These are phyloP conservation scores for Umbelopsis sp. DNA, from an alignment of 371 early-diverging fungal genomes.

Conservation along the genomic window DNA sequence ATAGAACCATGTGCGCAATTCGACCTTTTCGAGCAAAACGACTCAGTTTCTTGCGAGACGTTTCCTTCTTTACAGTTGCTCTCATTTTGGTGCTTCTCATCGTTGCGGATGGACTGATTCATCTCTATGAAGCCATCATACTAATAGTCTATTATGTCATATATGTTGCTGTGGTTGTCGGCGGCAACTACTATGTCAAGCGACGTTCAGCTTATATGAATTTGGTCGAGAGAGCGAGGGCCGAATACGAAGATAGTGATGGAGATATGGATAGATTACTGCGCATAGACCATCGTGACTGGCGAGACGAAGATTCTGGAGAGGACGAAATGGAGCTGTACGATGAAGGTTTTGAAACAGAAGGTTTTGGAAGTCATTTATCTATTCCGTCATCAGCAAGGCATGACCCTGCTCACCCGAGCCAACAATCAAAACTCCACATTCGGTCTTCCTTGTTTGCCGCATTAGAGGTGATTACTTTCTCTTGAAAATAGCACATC, in stretches of 20 bases:
- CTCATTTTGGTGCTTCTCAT: constrained; percentile 61
- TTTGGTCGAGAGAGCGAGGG: constrained; percentile 44
- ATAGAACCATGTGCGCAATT: constrained; percentile 71
- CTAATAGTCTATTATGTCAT: constrained; percentile 57
- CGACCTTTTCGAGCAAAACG: constrained; percentile 67
- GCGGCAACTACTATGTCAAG: constrained; percentile 56
- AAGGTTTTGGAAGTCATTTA: constrained; percentile 39
- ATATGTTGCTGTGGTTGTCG: constrained; percentile 64
- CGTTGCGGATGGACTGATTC: constrained; percentile 62
- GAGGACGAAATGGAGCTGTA: constrained; percentile 50
- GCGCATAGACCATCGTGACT: constrained; percentile 36
- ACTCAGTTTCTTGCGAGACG: constrained; percentile 72
- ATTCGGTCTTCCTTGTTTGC: constrained; percentile 51
- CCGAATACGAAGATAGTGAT: constrained; percentile 50
- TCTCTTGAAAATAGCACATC: neutral
- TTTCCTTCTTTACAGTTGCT: constrained; percentile 70
- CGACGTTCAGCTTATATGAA: constrained; percentile 41
- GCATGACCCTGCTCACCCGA: constrained; percentile 26
- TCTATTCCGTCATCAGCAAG: constrained; percentile 3
- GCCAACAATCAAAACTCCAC: constrained; percentile 39
- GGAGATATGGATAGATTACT: constrained; percentile 46
- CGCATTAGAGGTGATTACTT: constrained; percentile 44
- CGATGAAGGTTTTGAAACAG: constrained; percentile 53
- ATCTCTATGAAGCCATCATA: constrained; percentile 60
- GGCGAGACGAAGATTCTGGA: constrained; percentile 31